These are phyloP conservation scores for Aurantiochytrium sp. DNA, from an alignment of 108 stramenopile genomes.

Conservation along the genomic window DNA sequence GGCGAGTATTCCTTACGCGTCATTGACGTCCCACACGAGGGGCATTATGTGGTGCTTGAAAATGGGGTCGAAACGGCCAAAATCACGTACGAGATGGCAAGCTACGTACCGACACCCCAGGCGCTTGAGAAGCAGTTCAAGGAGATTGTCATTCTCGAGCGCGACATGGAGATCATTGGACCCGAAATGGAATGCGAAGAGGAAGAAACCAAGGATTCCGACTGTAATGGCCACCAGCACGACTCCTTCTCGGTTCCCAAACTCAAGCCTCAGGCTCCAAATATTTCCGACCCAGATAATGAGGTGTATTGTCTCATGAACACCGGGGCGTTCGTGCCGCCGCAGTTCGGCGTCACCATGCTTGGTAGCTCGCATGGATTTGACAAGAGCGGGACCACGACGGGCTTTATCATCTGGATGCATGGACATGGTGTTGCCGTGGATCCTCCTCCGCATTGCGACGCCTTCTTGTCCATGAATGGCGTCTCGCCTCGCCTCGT, in stretches of 20 bases:
- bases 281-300: neutral
- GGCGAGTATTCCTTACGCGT: neutral
- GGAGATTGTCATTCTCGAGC: constrained; percentile 1
- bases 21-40: neutral
- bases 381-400: constrained; percentile 17
- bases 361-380: constrained; percentile 24
- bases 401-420: constrained; percentile 22
- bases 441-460: constrained; percentile 22
- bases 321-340: neutral
- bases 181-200: neutral
- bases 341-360: constrained; percentile 27
- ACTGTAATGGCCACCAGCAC: neutral
- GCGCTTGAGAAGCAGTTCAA: constrained; percentile 1
- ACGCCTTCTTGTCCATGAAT: neutral
- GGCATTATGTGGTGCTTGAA: neutral
- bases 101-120: neutral
- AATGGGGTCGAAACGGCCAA: neutral
- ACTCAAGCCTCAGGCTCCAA: no score
- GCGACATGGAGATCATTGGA: neutral
- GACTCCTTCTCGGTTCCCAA: no score
- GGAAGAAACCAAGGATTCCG: neutral
- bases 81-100: neutral
- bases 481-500: constrained; percentile 19
- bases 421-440: constrained; percentile 8
- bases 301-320: neutral